These are phyloP conservation scores for Chrysoporthe cubensis DNA, from an alignment of 2,329 filamentous ascomycete species.

Conservation along the genomic window DNA sequence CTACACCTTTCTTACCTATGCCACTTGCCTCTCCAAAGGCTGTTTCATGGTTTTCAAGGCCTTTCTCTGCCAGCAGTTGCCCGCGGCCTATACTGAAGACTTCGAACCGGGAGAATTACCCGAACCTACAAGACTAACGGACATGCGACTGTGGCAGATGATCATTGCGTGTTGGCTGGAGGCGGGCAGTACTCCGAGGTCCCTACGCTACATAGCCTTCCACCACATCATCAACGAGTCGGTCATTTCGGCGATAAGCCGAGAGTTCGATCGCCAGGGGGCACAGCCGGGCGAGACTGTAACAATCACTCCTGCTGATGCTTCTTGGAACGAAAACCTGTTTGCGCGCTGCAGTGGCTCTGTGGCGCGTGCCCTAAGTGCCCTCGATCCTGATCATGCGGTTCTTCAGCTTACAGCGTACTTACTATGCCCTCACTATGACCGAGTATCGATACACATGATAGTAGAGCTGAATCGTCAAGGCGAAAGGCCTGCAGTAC, in stretches of 20 bases:
- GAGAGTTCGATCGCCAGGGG: not conserved
- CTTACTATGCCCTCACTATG: not conserved
- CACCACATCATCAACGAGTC: not conserved
- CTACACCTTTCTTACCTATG: not conserved
- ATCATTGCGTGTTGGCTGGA: not conserved
- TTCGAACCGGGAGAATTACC: too few species aligned
- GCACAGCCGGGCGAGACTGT: not conserved
- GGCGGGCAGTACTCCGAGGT: not conserved
- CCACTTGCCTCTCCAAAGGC: not conserved
- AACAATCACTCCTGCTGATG: not conserved
- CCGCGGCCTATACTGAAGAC: too few species aligned
- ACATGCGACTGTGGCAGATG: conserved; percentile 11
- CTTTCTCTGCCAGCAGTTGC: not conserved
- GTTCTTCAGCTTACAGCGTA: not conserved
- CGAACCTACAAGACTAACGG: not conserved
- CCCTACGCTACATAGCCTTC: not conserved
- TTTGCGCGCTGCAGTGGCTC: conserved; percentile 7
- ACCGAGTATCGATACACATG: not conserved
- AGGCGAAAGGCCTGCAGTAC: too few species aligned
- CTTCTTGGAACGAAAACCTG: not conserved
- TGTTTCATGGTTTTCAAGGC: not conserved
- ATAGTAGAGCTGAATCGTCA: not conserved
- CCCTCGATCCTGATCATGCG: not conserved
- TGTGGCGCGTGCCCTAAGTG: not conserved
- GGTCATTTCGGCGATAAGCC: not conserved